Evolutionary conservation across 2,329 filamentous ascomycete genomes (phyloP), one percentile per base, ranked within the genome.

Genomic region (Aspergillus puulaauensis): DNA sequence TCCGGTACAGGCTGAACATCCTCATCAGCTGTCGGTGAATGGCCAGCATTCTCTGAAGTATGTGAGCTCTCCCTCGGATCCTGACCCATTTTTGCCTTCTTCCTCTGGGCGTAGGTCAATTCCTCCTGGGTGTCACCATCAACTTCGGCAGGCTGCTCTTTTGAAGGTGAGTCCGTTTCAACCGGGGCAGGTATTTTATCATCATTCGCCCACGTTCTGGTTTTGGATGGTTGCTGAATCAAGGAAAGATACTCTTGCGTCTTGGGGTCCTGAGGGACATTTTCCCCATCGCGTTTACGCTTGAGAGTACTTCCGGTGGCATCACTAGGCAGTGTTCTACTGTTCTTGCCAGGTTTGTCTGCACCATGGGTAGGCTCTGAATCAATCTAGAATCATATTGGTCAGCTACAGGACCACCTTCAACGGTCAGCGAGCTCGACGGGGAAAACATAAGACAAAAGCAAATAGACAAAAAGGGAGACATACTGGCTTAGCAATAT

Each of bases 161-260:
- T 65, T 60, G 58, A 43, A 23, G 63, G 56, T 21, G 57, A 49
- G 21, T 66, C 39, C 14, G 66, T 59, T 45, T 62, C 63, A 39
- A 63, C 51, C 33, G 69, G 62, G 33, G 70, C 67, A 40, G 68
- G 60, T 59, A 78, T 64, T 24, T 72, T 66, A 56, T 79, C 78
- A 63, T 84, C 83, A 66, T 85, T 83, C 56, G 83, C 79, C 82
- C 85, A 88, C 5, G 78, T 84, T 66, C 87, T 89, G 17, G 80
- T 79, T 64, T 89, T 86, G 33, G 85, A 86, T 12, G 83, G 79
- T 45, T 85, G 78, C 68, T 90, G 85, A 87, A 96, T 96, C 50
- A 93, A 86, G 60, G 90, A 86, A 52, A 98, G 79, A 72, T 90
- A 98, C 77, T 97, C 93, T 69, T 89, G 86, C 60, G 97, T 79